Conservation (phyloP, 2,329 filamentous ascomycete genomes). For the Ceratocystis ficicola region DNA sequence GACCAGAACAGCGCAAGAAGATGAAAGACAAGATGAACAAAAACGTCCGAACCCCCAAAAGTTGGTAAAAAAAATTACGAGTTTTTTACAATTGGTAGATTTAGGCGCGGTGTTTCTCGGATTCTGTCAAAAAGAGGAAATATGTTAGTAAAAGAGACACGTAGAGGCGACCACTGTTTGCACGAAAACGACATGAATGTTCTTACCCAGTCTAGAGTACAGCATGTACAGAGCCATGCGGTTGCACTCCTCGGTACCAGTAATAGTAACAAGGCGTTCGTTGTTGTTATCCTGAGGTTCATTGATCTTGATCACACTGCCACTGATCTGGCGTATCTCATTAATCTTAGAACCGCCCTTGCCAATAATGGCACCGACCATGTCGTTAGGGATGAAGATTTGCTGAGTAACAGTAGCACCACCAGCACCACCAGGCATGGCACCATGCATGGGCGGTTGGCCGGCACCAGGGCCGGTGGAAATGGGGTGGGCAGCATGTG, state of each 20-base stretch:
- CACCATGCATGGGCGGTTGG: slow-evolving; percentile 57
- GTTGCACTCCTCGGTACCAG: slow-evolving; percentile 95
- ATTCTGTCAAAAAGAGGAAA: slow-evolving; percentile 30
- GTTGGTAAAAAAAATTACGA: slow-evolving; percentile 1
- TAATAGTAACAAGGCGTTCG: slow-evolving; percentile 92
- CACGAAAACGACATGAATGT: neutral
- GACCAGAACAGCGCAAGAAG: slow-evolving; percentile 13
- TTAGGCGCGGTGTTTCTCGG: slow-evolving; percentile 37
- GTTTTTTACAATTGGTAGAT: slow-evolving; percentile 1
- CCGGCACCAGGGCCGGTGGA: slow-evolving; percentile 37
- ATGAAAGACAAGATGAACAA: slow-evolving; percentile 20
- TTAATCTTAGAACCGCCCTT: slow-evolving; percentile 99
- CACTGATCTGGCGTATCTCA: slow-evolving; percentile 91
- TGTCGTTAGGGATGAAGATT: slow-evolving; percentile 98
- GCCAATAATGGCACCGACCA: slow-evolving; percentile 98
- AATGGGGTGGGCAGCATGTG: slow-evolving; percentile 45
- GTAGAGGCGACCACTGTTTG: neutral
- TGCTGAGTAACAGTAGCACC: slow-evolving; percentile 75
- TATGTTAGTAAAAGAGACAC: neutral
- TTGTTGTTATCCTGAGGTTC: slow-evolving; percentile 99
- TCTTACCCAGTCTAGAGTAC: slow-evolving; percentile 83
- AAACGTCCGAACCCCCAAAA: slow-evolving; percentile 22
- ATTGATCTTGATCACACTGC: slow-evolving; percentile 99
- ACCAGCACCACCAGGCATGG: slow-evolving; percentile 42
- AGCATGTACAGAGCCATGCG: slow-evolving; percentile 99